Evolutionary conservation across 2,329 filamentous ascomycete genomes (phyloP), one percentile per base, ranked within the genome.

Genomic region (Diaporthe citrichinensis): DNA sequence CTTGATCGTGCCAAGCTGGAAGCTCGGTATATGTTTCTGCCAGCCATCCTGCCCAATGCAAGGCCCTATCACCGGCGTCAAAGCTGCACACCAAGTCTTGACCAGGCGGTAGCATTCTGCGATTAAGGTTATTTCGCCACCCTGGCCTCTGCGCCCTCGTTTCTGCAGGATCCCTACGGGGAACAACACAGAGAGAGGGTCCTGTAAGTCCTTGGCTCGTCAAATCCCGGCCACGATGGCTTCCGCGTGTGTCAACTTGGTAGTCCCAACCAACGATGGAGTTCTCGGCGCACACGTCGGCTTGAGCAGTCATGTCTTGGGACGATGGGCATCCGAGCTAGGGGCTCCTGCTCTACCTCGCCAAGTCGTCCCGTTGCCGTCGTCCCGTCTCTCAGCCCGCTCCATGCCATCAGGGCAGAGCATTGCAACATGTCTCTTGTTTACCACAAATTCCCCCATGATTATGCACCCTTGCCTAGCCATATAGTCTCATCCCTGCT

Each of bases 91-190:
- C 36, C n/a, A 23, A 12, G 62, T n/a, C 65, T 57, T 44, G 28
- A 28, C 31, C 65, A 14, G 14, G 34, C n/a, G 46, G 65, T 36
- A 23, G 49, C n/a, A 69, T 20, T 55, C 34, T 23, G 46, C 65
- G 65, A 76, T 59, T 74, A 75, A 75, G 73, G 73, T 72, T 76
- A 76, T 72, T 39, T 57, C 31, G 67, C 67, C 68, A 58, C 73
- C 77, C 71, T 74, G 68, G 34, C 23, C 41, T 61, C 51, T 71
- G 49, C 69, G 65, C 44, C 67, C 23, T 34, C 49, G 57, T 41
- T 75, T 71, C 61, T 67, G 51, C 36, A 65, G 61, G 31, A 77
- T 75, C 74, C 72, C 41, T 71, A 44, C 49, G 6, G 25, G 8
- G 25, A 31, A 31, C 53, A 34, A 4, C 61, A n/a, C 62, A 25